Evolutionary conservation across 2,329 filamentous ascomycete genomes (phyloP), one percentile per base, ranked within the genome.

Genomic region (Ceratocystis alfenasii): DNA sequence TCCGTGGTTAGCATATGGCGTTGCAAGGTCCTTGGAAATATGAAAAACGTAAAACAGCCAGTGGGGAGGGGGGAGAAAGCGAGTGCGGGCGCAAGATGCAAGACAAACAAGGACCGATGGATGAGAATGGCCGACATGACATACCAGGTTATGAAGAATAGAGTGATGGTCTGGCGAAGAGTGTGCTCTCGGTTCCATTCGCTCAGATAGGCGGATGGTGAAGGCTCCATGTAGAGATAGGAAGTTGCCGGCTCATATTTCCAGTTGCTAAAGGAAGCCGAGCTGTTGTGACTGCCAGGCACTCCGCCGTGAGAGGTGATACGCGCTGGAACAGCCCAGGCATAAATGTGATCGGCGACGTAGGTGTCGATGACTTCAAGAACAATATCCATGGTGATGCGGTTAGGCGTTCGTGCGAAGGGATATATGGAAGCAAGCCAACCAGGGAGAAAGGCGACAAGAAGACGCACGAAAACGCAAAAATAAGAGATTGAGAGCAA

Each of bases 141-240:
- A 69, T 78, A 96, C 93, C 90, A 95, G 71, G 90, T 92, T 67
- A 96, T 90, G 61, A 94, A 73, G 75, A 88, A 95, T 68, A 96
- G 79, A 45, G 88, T 88, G 62, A 89, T 72, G 59, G 81, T 77
- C 76, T 96, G 92, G 70, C 93, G 84, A 70, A 79, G 83, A 66
- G 87, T 79, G 72, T 95, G 89, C 73, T 95, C 89, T 71, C 93
- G 83, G 17, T 85, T 78, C 85, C 85, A 88, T 50, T 82, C 78
- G 75, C 90, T 95, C 80, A 85, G 79, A 73, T 90, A 95, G 33
- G 93, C 91, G 71, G 86, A 89, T 69, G 87, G 77, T 59, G 84
- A 84, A 0, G 93, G 91, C 71, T 85, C 75, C 64, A 95, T 74
- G 46, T 80, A 81, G 70, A 95, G 77, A 72, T 87, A 87, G 50